Percentiles rank a stretch among this genome's conserved stretches.
phyloP scores from a whole-genome alignment of 208 protist genomes.

The Crithidia bombi region DNA sequence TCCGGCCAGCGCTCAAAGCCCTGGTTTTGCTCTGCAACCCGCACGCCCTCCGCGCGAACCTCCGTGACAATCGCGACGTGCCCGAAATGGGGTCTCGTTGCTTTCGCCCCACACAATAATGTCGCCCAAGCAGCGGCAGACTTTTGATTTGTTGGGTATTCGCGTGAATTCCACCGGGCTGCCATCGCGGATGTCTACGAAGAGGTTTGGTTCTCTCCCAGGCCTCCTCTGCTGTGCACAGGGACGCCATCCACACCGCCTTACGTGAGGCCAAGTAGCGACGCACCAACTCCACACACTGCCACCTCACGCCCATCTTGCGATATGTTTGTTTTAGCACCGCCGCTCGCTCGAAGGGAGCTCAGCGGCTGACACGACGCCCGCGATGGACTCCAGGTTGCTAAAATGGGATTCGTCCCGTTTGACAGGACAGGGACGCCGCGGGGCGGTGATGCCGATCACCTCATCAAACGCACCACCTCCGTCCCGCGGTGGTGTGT shows the following conservation, averaged over 20 bases:
- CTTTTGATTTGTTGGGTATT: slow-evolving; percentile 40
- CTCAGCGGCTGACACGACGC: slow-evolving; percentile 40
- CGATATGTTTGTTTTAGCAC: slow-evolving; percentile 24
- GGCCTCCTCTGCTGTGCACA: slow-evolving; percentile 61
- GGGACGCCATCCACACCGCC: slow-evolving; percentile 62
- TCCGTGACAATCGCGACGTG: slow-evolving; percentile 70
- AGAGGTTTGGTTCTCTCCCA: slow-evolving; percentile 43
- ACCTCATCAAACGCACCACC: slow-evolving; percentile 58
- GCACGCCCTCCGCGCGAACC: slow-evolving; percentile 31
- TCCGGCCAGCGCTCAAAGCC: slow-evolving; percentile 58
- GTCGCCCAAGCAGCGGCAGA: slow-evolving; percentile 41
- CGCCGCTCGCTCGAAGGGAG: slow-evolving; percentile 35
- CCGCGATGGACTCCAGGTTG: slow-evolving; percentile 48
- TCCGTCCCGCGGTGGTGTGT: slow-evolving; percentile 48
- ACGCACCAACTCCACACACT: slow-evolving; percentile 75
- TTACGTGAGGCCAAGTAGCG: slow-evolving; percentile 72
- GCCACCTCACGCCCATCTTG: slow-evolving; percentile 70
- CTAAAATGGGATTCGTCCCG: slow-evolving; percentile 63
- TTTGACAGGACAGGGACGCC: slow-evolving; percentile 83
- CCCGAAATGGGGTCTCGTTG: slow-evolving; percentile 51
- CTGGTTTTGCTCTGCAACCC: slow-evolving; percentile 78
- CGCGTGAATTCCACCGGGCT: slow-evolving; percentile 36
- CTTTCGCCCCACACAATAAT: slow-evolving; percentile 67
- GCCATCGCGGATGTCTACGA: slow-evolving; percentile 32
- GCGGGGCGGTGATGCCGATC: slow-evolving; percentile 59